Base-by-base conservation (phyloP, 2,329 filamentous ascomycete genomes). In the Seiridium unicorne region DNA sequence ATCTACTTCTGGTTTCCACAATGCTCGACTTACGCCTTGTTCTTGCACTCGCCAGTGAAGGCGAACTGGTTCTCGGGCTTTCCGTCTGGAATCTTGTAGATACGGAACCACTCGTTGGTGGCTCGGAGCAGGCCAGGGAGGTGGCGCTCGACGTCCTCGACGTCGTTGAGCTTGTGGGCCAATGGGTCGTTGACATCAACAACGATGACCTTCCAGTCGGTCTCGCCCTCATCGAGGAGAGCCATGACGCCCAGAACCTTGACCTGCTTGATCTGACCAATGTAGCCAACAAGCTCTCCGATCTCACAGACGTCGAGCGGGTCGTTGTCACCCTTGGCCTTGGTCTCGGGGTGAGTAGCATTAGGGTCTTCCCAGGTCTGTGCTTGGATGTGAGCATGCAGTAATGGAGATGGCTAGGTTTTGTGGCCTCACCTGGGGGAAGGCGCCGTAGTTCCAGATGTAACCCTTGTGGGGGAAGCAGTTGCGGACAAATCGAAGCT, bases 31-130 rank as follows among this genome's bases (percentile, higher is more conserved):
- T 70, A 93, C 90, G 90, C 92, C 89, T 93, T 96, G 89, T 99
- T 99, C 90, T 99, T 99, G 91, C 94, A 98, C 86, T 99, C 95
- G 84, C 95, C 95, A 62, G 93, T 97, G 85, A 99, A 99, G 73
- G 95, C 95, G 76, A 99, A 99, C 84, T 98, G 95, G 89, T 99
- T 99, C 90, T 99, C 95, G 72, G 94, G 93, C 93, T 99, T 99
- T 85, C 95, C 95, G 76, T 99, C 95, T 76, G 95, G 95, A 81
- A 99, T 99, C 87, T 99, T 99, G 90, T 99, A 99, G 88, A 99
- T 99, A 79, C 95, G 93, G 93, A 99, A 99, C 95, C 95, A 99
- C 85, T 99, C 95, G 76, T 99, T 99, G 76, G 94, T 98, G 75
- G 95, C 95, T 69, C 95, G 91, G 77, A 99, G 87, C 62, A 99